Evolutionary conservation across 176 grass and related monocot species (phyloP), one percentile per base, ranked within the genome.

Genomic region (Canna indica): DNA sequence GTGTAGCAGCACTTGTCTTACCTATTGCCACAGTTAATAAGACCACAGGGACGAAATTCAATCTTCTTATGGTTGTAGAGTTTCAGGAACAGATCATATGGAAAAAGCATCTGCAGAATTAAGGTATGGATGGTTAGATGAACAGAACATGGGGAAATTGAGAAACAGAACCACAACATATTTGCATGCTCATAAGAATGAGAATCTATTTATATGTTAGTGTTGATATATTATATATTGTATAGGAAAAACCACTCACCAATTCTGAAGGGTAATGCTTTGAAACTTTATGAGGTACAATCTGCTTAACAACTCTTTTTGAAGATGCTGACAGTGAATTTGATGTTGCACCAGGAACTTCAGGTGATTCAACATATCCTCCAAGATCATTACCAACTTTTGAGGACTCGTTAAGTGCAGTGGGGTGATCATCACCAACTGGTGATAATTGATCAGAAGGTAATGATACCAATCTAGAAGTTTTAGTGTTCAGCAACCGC

Each of bases 1-100:
- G 41, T 18, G 26, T 36, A 36, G n/a, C 38, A 41, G n/a, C 3
- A 42, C 2, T 68, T 68, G 25, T 42, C 13, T 42, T 96, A 96
- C 92, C 88, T 96, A 63, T 96, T 96, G 46, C 88, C 88, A 73
- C 85, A 78, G 78, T 91, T 96, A 59, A 3, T 57, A 45, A 91
- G 83, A 80, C 92, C 92, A 77, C 90, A 91, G 59, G 86, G 92
- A 59, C 8, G 79, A 70, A 91, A 61, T 59, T 91, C 83, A 81
- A 84, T 71, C 75, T 86, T 85, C 53, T 89, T 74, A 42, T 42
- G 81, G 75, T 80, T 88, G 85, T 96, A 96, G 42, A 96, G 81
- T 63, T 87, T 73, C 27, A 88, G 59, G 45, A 96, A 96, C 10
- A 72, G 58, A 17, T 89, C 81, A 73, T 96, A 91, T 17, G 88